A percentile compares a stretch with the other conserved stretches of the same genome.
Evolutionary conservation across 2,329 filamentous ascomycete species (phyloP).

Genomic region (Colletotrichum theobromicola): DNA sequence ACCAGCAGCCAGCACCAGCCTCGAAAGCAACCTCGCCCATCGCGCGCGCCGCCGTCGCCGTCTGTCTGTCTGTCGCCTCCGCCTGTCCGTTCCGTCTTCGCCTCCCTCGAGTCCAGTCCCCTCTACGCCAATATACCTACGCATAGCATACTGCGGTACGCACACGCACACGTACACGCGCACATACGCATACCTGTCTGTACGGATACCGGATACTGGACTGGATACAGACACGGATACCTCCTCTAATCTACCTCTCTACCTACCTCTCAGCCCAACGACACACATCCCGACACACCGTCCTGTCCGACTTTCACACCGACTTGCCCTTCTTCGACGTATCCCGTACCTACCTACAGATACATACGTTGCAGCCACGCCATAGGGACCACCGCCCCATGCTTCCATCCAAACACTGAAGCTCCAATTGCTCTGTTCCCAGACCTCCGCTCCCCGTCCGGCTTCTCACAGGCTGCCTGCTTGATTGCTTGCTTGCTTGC

Average conservation of each 20-base stretch:
- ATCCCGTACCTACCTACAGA: background rate
- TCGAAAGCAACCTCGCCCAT: background rate
- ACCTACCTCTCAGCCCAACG: background rate
- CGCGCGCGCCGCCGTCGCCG: conserved; percentile 6
- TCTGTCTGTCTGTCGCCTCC: background rate
- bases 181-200: background rate
- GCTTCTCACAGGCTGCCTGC: conserved; percentile 19
- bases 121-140: background rate
- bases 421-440: conserved; percentile 6
- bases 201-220: background rate
- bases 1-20: conserved; percentile 1
- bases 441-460: conserved; percentile 4
- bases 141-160: background rate
- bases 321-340: background rate
- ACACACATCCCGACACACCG: background rate
- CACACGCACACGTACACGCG: background rate
- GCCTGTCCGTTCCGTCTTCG: background rate
- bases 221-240: background rate
- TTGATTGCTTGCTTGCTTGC: background rate
- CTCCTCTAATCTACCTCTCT: background rate
- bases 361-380: background rate
- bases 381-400: conserved; percentile 11
- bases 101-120: background rate
- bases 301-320: conserved; percentile 20
- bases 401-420: conserved; percentile 19